Evolutionary conservation across 2,329 filamentous ascomycete species (phyloP).

Genomic region (Epicoccum nigrum): DNA sequence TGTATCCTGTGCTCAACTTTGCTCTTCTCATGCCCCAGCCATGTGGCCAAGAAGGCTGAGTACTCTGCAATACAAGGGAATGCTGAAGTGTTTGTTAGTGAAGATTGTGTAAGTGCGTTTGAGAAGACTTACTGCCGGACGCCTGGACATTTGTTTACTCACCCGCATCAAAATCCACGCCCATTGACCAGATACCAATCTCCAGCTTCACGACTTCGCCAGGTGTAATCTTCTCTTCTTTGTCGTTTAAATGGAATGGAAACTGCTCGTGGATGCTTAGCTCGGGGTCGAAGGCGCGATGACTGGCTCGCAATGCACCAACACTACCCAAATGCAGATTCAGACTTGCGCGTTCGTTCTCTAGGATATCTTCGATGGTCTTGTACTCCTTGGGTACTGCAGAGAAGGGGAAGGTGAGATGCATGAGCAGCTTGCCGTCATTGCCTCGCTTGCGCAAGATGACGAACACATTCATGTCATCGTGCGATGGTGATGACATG

Average conservation of each 20-base stretch:
- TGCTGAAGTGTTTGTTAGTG: too few relatives aligned
- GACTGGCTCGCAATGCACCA: slow-evolving; percentile 55
- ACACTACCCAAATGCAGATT: slow-evolving; percentile 52
- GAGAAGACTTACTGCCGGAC: too few relatives aligned
- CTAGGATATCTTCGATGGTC: slow-evolving; percentile 64
- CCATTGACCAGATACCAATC: slow-evolving; percentile 57
- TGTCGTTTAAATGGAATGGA: slow-evolving; percentile 49
- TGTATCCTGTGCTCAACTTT: slow-evolving; percentile 50
- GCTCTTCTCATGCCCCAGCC: slow-evolving; percentile 52
- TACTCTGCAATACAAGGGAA: slow-evolving; percentile 50
- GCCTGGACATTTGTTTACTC: slow-evolving; percentile 39
- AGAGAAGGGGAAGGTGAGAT: slow-evolving; percentile 53
- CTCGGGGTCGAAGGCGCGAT: slow-evolving; percentile 43
- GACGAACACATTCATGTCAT: slow-evolving; percentile 55
- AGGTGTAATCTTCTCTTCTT: slow-evolving; percentile 49
- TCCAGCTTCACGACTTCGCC: slow-evolving; percentile 55
- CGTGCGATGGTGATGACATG: slow-evolving; percentile 51
- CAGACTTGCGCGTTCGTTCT: slow-evolving; percentile 49
- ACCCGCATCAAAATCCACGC: slow-evolving; percentile 54
- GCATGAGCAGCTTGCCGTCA: slow-evolving; percentile 51
- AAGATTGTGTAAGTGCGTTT: too few relatives aligned
- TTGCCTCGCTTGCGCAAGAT: slow-evolving; percentile 54
- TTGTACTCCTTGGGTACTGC: slow-evolving; percentile 30
- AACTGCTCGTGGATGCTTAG: slow-evolving; percentile 32
- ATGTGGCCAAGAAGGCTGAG: slow-evolving; percentile 38